Percentiles rank a stretch among this genome's conserved stretches.
Evolutionary conservation across 202 grass and related monocot species (phyloP).

Genomic region (Setaria viridis): DNA sequence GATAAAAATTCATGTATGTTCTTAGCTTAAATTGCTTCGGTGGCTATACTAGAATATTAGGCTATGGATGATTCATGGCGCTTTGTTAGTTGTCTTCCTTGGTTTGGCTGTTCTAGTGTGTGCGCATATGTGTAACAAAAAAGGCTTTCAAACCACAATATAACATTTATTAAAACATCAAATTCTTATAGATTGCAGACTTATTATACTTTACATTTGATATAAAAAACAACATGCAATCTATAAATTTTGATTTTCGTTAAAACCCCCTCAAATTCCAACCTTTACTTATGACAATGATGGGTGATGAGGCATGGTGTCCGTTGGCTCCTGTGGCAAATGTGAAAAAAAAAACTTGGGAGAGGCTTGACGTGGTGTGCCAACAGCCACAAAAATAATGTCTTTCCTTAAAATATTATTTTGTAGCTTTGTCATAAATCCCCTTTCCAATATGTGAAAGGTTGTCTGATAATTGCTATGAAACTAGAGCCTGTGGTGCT

Average conservation of each 20-base stretch:
- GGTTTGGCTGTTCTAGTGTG: background rate
- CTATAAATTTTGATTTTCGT: too few species aligned
- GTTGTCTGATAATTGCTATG: background rate
- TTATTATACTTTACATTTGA: background rate
- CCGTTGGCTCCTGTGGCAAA: background rate
- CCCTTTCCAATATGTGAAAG: conserved; percentile 12
- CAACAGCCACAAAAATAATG: background rate
- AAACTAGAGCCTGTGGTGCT: background rate
- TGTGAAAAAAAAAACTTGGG: background rate
- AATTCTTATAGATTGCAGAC: background rate
- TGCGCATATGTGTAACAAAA: too few species aligned
- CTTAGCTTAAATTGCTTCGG: too few species aligned
- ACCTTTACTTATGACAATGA: background rate
- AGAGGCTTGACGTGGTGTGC: background rate
- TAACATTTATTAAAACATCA: too few species aligned
- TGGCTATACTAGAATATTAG: too few species aligned
- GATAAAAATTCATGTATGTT: background rate
- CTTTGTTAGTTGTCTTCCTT: too few species aligned
- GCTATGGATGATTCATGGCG: too few species aligned
- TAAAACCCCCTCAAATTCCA: background rate
- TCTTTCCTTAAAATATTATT: too few species aligned
- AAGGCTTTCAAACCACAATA: background rate
- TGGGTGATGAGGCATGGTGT: background rate
- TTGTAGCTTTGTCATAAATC: background rate
- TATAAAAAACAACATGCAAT: too few species aligned